Evolutionary conservation across 2,329 filamentous ascomycete species (phyloP), one percentile per base, ranked within the genome.

Genomic region (Amylocarpus encephaloides): DNA sequence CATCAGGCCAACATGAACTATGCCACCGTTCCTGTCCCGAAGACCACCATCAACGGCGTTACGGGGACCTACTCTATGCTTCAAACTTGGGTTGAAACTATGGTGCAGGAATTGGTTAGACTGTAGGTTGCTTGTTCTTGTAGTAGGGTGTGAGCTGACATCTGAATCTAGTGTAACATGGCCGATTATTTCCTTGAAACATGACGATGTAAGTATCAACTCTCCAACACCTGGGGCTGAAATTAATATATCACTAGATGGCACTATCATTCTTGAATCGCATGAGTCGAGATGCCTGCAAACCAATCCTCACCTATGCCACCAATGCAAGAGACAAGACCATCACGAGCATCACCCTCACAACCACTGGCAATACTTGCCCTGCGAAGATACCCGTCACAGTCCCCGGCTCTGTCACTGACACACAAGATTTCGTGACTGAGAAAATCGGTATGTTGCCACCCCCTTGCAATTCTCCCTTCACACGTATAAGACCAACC

Each of bases 1-100:
- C 80, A 84, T 64, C 79, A 83, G 66, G 78, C 78, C 50, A 83
- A 84, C 61, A 60, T 79, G 52, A 74, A 78, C 49, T 73, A 75
- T 40, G 67, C 67, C 2, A 78, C 77, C 47, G 70, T 73, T 6
- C 46, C 35, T 16, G 70, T 73, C 6, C 48, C 35, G 15, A 35
- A 35, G 16, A 59, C 54, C 1, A 59, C 51, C 0, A 56, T 65
- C 46, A 64, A 65, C 40, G 62, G 63, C 10, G 57, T 57, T 3
- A 49, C 53, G 0, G 42, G 48, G 9, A 57, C 63, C 15, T 54
- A 56, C 4, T 62, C 61, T 18, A 35, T 65, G 16, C 45, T 65
- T 6, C 57, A 64, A 50, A 55, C 58, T 15, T 65, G 63, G 63
- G 55, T 60, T n/a, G 64, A 65, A 30, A 64, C 58, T 10, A 52